These are phyloP conservation scores for Entomortierella lignicola DNA, from an alignment of 192 early-diverging fungal genomes.

Conservation along the genomic window DNA sequence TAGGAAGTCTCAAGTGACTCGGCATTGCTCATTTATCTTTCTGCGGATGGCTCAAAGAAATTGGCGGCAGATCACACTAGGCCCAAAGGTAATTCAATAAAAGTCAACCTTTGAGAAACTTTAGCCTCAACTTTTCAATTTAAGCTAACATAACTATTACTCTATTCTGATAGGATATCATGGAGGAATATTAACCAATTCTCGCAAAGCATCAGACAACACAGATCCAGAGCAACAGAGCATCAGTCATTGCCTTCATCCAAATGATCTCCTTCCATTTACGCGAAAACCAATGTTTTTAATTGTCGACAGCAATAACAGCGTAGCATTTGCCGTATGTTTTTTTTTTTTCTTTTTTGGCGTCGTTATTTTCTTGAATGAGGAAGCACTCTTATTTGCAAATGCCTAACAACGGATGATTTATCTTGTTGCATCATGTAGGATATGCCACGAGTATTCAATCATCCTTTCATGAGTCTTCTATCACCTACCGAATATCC, in stretches of 20 bases:
- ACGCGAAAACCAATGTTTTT: conserved; percentile 96
- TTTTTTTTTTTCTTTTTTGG: not conserved
- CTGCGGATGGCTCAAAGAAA: conserved; percentile 81
- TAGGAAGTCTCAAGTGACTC: conserved; percentile 89
- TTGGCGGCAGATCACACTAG: conserved; percentile 58
- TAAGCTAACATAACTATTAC: too few species aligned
- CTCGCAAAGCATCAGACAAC: conserved; percentile 74
- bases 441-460: conserved; percentile 88
- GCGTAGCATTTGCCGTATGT: conserved; percentile 81
- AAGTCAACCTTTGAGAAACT: too few species aligned
- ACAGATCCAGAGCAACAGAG: conserved; percentile 52
- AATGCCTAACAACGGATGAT: too few species aligned
- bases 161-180: conserved; percentile 66
- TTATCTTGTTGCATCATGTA: conserved; percentile 26
- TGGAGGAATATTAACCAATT: conserved; percentile 79
- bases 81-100: conserved; percentile 46
- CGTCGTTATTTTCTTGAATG: not conserved
- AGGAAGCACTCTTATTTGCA: too few species aligned
- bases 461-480: conserved; percentile 86
- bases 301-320: conserved; percentile 93
- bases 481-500: conserved; percentile 94
- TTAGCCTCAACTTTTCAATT: too few species aligned
- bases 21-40: conserved; percentile 89
- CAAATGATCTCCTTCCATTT: conserved; percentile 92
- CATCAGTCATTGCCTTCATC: conserved; percentile 83